Base-by-base conservation (phyloP, 2,329 filamentous ascomycete genomes). In the Akanthomyces muscarius region DNA sequence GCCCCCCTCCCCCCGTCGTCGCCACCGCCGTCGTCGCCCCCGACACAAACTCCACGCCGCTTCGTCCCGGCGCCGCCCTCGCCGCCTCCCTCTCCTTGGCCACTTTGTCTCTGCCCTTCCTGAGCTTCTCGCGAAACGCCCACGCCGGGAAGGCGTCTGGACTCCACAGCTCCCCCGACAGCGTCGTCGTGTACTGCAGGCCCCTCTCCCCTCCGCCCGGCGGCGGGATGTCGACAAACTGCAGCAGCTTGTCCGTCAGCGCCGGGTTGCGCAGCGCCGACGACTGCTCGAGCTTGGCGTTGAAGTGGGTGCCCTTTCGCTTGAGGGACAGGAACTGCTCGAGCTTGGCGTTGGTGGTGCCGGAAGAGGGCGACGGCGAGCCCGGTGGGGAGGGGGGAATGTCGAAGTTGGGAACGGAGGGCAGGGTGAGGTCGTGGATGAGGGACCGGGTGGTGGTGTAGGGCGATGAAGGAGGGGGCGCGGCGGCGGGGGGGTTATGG, bases 281-380 rank as follows among this genome's bases (percentile, higher is more conserved):
- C 0, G 88, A 89, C 63, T 82, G 81, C 42, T 89, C 84, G 10
- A 95, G 78, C 65, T 89, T 87, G 68, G 86, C 80, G 73, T 95
- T 93, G 80, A 94, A 94, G 75, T 95, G 91, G 18, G 87, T 81
- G 5, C 88, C 88, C 66, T 88, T 85, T 70, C 85, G 86, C 77
- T 95, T 95, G n/a, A 94, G 81, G 52, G 85, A 81, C 0, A 94
- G 82, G 67, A 95, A 94, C 64, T 86, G 85, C 66, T 86, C 82
- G 68, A 94, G 89, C 69, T 91, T 92, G 14, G 86, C 74, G 48
- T 76, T 68, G 41, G 78, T 71, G 0, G 79, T 76, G 13, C 84
- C 84, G 2, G 84, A 84, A 23, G 85, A 84, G 0, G 88, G 86
- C 1, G 90, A 90, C 4, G 89, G 91, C 11, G 85, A 42, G 84